Conservation (phyloP, 305 asterid genomes). For the Plantago lanceolata region DNA sequence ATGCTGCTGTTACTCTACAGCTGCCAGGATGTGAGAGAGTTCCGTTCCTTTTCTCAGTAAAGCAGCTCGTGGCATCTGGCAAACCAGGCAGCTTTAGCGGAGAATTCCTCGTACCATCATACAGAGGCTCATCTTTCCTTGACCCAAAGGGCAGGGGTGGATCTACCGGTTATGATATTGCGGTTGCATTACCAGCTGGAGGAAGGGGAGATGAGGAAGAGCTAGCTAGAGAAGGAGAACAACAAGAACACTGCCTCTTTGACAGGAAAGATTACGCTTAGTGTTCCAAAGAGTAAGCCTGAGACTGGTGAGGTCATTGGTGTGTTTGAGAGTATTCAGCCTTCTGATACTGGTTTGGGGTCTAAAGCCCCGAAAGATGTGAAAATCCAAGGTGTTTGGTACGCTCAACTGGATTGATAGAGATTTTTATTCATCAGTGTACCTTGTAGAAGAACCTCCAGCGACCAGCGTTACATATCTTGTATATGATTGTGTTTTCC, state of each 20-base stretch:
- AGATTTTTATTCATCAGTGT: no score
- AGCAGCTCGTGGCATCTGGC: slow-evolving; percentile 87
- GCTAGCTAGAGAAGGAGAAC: slow-evolving; percentile 84
- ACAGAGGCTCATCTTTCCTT: slow-evolving; percentile 91
- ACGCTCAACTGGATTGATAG: slow-evolving; percentile 76
- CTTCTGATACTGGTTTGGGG: slow-evolving; percentile 94
- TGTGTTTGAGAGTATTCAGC: slow-evolving; percentile 91
- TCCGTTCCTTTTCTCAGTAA: slow-evolving; percentile 88
- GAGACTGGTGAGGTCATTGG: slow-evolving; percentile 96
- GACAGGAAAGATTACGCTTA: slow-evolving; percentile 73
- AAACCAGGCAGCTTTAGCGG: slow-evolving; percentile 70
- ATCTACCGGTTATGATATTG: slow-evolving; percentile 91
- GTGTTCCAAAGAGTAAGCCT: slow-evolving; percentile 74
- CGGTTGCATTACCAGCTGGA: slow-evolving; percentile 94
- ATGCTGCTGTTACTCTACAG: slow-evolving; percentile 95
- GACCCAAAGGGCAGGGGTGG: slow-evolving; percentile 99
- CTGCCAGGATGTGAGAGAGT: slow-evolving; percentile 98
- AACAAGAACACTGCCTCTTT: slow-evolving; percentile 59
- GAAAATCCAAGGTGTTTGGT: slow-evolving; percentile 89
- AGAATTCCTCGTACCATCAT: slow-evolving; percentile 80
- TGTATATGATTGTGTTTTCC: no score
- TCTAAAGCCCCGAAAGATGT: slow-evolving; percentile 92
- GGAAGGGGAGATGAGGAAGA: slow-evolving; percentile 98
- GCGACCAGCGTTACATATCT: no score
- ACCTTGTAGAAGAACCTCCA: no score